A percentile compares a stretch with the other conserved stretches of the same genome.
Conservation (phyloP, 768 basidiomycete genomes). For the Amanita rubescens region DNA sequence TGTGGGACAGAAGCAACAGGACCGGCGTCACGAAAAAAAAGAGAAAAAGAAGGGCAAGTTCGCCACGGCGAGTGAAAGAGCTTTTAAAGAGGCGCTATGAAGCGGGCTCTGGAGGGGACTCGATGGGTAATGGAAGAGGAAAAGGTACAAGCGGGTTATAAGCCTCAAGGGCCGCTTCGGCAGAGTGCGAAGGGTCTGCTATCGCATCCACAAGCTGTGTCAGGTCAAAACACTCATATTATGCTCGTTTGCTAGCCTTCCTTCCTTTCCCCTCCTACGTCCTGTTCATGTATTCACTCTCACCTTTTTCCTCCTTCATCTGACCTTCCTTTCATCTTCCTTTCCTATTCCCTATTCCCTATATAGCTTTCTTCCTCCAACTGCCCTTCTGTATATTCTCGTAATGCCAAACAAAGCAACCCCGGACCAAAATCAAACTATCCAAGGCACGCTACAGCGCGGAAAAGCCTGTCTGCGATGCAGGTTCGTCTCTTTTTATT, state of each 20-base stretch:
- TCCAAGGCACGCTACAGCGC: conserved; percentile 44
- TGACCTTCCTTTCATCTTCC: conserved; percentile 24
- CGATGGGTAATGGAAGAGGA: neutral
- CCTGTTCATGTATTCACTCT: conserved; percentile 16
- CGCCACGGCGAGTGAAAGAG: too few species aligned
- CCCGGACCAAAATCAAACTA: conserved; percentile 24
- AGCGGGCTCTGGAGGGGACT: neutral
- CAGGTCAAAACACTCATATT: conserved; percentile 10
- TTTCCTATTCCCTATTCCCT: conserved; percentile 14
- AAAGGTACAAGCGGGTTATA: neutral
- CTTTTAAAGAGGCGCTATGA: too few species aligned
- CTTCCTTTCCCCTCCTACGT: conserved; percentile 15
- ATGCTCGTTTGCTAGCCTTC: conserved; percentile 14
- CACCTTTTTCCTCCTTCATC: conserved; percentile 19
- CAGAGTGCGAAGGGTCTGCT: too few species aligned
- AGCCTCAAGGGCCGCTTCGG: too few species aligned
- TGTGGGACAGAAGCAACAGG: conserved; percentile 1
- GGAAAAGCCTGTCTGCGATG: conserved; percentile 69
- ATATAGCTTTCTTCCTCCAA: conserved; percentile 6
- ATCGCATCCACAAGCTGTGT: conserved; percentile 11
- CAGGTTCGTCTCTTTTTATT: conserved; percentile 36
- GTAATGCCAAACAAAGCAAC: conserved; percentile 42
- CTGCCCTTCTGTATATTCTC: conserved; percentile 13
- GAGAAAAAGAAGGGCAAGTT: neutral
- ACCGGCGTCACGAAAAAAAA: neutral